Evolutionary conservation across 2,329 filamentous ascomycete species (phyloP).

Genomic region (Aureobasidium leucospermi): DNA sequence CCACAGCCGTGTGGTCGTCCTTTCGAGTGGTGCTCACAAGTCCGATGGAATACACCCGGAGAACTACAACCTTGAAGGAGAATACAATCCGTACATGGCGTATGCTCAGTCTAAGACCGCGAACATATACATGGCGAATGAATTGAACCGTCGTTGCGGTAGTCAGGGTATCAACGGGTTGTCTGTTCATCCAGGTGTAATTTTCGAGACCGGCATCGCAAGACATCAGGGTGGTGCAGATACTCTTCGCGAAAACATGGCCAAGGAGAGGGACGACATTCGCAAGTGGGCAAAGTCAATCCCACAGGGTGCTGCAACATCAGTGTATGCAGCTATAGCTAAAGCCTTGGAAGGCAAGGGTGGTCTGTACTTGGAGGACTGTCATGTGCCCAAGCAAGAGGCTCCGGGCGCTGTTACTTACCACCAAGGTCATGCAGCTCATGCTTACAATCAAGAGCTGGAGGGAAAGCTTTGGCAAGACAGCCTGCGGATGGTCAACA

Average conservation of each 20-base stretch:
- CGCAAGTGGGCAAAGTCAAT: conserved; percentile 14
- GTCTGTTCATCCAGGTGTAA: too few relatives aligned
- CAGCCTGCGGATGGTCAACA: conserved; percentile 25
- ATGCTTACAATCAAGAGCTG: conserved; percentile 32
- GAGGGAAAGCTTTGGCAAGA: conserved; percentile 37
- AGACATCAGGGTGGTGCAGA: not conserved
- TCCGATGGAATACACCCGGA: not conserved
- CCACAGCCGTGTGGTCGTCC: conserved; percentile 40
- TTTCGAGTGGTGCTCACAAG: conserved; percentile 36
- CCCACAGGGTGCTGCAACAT: conserved; percentile 46
- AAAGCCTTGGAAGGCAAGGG: conserved; percentile 40
- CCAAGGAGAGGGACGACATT: not conserved
- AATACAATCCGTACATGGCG: too few relatives aligned
- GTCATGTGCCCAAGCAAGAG: conserved; percentile 27
- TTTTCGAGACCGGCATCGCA: too few relatives aligned
- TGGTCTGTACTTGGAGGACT: conserved; percentile 40
- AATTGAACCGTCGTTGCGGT: too few relatives aligned
- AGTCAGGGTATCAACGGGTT: too few relatives aligned
- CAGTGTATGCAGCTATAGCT: conserved; percentile 38
- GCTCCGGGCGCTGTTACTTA: conserved; percentile 18
- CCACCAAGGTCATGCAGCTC: conserved; percentile 25
- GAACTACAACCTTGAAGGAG: too few relatives aligned
- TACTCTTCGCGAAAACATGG: not conserved
- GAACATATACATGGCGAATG: too few relatives aligned
- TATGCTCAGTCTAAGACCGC: too few relatives aligned